Conservation (phyloP, 805 yeast genomes). For the Myxozyma lipomycoides region DNA sequence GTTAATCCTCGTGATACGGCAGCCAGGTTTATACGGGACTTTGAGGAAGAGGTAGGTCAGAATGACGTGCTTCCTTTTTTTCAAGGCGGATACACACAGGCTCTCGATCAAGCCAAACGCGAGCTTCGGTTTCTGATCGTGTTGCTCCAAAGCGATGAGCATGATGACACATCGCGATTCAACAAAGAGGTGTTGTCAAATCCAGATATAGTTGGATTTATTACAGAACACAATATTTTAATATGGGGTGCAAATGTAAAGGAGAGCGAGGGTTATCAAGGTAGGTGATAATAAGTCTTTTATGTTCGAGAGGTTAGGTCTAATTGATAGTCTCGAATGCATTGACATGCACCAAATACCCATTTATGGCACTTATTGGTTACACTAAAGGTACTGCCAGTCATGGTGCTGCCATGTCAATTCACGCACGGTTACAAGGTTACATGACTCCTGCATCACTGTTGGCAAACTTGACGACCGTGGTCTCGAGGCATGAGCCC, state of each 20-base stretch:
- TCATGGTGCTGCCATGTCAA: constrained; percentile 42
- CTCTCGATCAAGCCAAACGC: constrained; percentile 63
- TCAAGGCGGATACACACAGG: constrained; percentile 76
- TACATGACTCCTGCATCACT: constrained; percentile 42
- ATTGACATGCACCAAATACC: constrained; percentile 66
- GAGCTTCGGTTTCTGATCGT: constrained; percentile 70
- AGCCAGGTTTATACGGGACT: constrained; percentile 47
- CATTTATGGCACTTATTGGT: constrained; percentile 71
- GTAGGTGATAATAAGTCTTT: neutral
- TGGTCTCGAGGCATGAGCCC: constrained; percentile 57
- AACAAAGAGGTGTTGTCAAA: constrained; percentile 53
- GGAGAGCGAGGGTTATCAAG: constrained; percentile 77
- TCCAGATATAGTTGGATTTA: constrained; percentile 46
- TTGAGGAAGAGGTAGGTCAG: constrained; percentile 47
- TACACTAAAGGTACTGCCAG: constrained; percentile 22
- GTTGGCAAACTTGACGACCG: constrained; percentile 45
- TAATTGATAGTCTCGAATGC: constrained; percentile 56
- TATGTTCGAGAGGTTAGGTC: neutral
- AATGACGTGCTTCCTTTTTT: constrained; percentile 41
- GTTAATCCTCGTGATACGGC: constrained; percentile 51
- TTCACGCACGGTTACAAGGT: constrained; percentile 64
- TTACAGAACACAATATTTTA: constrained; percentile 51
- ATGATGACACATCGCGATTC: constrained; percentile 56
- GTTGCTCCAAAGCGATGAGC: constrained; percentile 66
- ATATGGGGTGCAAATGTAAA: constrained; percentile 86